Evolutionary conservation across 495 filamentous ascomycete genomes (phyloP).

Genomic region (Penicillium flavigenum): DNA sequence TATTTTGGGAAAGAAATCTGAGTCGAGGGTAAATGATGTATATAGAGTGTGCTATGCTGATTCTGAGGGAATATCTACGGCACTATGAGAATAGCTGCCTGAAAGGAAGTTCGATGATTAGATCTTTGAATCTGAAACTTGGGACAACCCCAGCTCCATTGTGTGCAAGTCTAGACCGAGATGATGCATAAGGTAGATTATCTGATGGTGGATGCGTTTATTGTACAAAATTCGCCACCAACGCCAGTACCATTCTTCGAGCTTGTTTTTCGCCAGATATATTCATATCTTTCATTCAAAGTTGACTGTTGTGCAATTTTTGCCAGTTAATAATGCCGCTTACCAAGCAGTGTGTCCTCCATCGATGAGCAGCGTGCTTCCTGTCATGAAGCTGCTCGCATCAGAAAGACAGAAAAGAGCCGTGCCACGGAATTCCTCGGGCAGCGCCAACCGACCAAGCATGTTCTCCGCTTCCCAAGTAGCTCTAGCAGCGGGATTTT

Average conservation of each 20-base stretch:
- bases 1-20: too few species aligned
- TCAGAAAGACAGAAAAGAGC: slow-evolving; percentile 62
- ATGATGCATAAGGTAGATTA: too few species aligned
- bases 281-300: not conserved
- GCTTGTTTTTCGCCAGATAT: not conserved
- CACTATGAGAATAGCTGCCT: too few species aligned
- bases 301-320: not conserved
- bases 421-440: slow-evolving; percentile 66
- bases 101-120: too few species aligned
- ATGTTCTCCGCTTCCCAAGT: slow-evolving; percentile 70
- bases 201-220: not conserved
- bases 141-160: too few species aligned
- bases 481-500: slow-evolving; percentile 56
- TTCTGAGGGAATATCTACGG: too few species aligned
- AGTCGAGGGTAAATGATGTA: too few species aligned
- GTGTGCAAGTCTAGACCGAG: too few species aligned
- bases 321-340: not conserved
- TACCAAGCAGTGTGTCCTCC: slow-evolving; percentile 63
- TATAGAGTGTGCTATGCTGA: too few species aligned
- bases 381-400: slow-evolving; percentile 72
- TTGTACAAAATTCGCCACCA: not conserved
- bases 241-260: not conserved
- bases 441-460: slow-evolving; percentile 60
- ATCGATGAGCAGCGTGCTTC: slow-evolving; percentile 59
- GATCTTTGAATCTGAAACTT: too few species aligned